A percentile compares a stretch with the other conserved stretches of the same genome.
phyloP scores from a whole-genome alignment of 352 stramenopile species.

The Pythium diclinum region DNA sequence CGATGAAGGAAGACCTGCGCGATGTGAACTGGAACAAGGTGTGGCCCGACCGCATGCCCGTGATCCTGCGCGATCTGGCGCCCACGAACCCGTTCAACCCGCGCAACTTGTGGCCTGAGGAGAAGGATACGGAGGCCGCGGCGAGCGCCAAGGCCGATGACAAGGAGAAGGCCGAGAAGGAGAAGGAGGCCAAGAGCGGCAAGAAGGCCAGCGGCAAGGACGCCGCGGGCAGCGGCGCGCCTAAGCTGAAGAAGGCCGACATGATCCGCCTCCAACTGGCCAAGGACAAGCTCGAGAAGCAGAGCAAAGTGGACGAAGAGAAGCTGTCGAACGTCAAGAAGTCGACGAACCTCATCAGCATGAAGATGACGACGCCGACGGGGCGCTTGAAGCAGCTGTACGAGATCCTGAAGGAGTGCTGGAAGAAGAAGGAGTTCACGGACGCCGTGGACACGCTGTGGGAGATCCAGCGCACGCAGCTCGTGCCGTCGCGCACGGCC shows the following conservation, averaged over 20 bases:
- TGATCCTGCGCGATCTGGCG: slow-evolving; percentile 83
- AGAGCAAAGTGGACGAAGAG: slow-evolving; percentile 86
- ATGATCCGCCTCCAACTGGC: slow-evolving; percentile 84
- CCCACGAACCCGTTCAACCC: slow-evolving; percentile 87
- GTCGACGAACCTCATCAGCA: slow-evolving; percentile 69
- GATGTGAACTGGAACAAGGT: slow-evolving; percentile 90
- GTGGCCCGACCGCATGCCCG: slow-evolving; percentile 84
- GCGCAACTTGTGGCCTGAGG: slow-evolving; percentile 80
- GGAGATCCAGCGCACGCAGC: slow-evolving; percentile 81
- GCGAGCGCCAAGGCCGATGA: slow-evolving; percentile 22
- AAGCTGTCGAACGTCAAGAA: slow-evolving; percentile 87
- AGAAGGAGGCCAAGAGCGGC: slow-evolving; percentile 17
- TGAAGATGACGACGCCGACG: slow-evolving; percentile 86
- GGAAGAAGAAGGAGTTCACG: slow-evolving; percentile 83
- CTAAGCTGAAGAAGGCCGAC: slow-evolving; percentile 84
- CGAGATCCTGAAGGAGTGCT: slow-evolving; percentile 79
- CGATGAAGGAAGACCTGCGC: slow-evolving; percentile 76
- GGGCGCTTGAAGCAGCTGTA: slow-evolving; percentile 82
- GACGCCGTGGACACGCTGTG: slow-evolving; percentile 85
- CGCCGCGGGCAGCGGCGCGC: slow-evolving; percentile 14
- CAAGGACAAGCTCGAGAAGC: slow-evolving; percentile 86
- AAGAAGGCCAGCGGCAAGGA: slow-evolving; percentile 40
- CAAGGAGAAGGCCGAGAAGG: slow-evolving; percentile 22
- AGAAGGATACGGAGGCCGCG: slow-evolving; percentile 52
- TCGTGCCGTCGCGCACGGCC: slow-evolving; percentile 43